Percentiles rank a stretch among this genome's conserved stretches.
phyloP scores from a whole-genome alignment of 2,329 filamentous ascomycete species.

The Penicillium sp. region DNA sequence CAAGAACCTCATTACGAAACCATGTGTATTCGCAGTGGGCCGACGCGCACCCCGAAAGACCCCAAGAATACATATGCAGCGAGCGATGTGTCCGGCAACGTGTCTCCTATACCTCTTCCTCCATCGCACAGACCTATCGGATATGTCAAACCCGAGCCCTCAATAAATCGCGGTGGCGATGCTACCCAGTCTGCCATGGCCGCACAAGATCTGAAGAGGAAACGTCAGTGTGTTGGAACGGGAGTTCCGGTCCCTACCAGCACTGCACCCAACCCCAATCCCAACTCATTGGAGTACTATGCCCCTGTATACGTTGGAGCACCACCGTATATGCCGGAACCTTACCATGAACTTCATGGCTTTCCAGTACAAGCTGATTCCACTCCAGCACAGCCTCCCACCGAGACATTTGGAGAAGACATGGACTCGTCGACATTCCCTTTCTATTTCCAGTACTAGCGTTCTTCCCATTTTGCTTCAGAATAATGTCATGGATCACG shows the following conservation, averaged over 20 bases:
- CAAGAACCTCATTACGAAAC: conserved; percentile 11
- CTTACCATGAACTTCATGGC: conserved; percentile 6
- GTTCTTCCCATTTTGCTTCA: background rate
- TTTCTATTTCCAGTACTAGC: conserved; percentile 30
- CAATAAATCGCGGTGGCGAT: conserved; percentile 9
- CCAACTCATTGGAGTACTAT: conserved; percentile 7
- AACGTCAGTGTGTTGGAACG: conserved; percentile 14
- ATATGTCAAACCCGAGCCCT: conserved; percentile 9
- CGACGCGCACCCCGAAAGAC: background rate
- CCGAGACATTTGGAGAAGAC: conserved; percentile 12
- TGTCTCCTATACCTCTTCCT: conserved; percentile 2
- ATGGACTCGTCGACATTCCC: conserved; percentile 23
- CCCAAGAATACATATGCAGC: conserved; percentile 5
- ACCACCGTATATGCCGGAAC: conserved; percentile 11
- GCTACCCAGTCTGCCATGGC: conserved; percentile 1
- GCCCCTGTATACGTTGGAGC: conserved; percentile 10
- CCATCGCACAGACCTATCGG: conserved; percentile 9
- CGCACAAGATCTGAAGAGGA: conserved; percentile 18
- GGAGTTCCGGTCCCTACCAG: background rate
- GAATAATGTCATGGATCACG: background rate
- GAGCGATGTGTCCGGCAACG: conserved; percentile 3
- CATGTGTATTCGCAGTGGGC: conserved; percentile 2
- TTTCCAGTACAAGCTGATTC: conserved; percentile 8
- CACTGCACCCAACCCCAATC: background rate
- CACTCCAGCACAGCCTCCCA: conserved; percentile 7